Conservation (phyloP, 192 early-diverging fungal genomes). For the Linnemannia schmuckeri region DNA sequence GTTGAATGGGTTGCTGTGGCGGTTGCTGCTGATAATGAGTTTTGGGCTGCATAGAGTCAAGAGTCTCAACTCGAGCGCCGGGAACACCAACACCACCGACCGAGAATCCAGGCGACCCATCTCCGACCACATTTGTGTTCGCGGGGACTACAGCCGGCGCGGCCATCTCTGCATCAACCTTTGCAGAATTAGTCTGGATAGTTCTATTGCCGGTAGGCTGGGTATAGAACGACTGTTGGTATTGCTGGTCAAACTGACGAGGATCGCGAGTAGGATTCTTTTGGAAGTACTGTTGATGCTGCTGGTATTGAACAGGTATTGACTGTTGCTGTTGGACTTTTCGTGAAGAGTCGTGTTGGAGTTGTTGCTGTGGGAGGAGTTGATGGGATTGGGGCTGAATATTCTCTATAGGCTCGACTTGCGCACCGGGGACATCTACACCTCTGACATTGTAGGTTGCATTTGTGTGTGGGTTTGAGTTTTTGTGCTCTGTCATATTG, state of each 20-base stretch:
- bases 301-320: not conserved
- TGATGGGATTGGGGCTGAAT: slow-evolving; percentile 7
- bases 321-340: not conserved
- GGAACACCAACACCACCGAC: slow-evolving; percentile 25
- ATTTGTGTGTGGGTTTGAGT: not conserved
- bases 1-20: not conserved
- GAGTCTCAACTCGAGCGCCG: slow-evolving; percentile 10
- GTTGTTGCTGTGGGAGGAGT: not conserved
- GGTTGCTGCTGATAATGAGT: not conserved
- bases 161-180: not conserved
- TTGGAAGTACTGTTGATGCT: not conserved
- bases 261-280: not conserved
- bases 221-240: slow-evolving; percentile 20
- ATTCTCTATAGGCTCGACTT: slow-evolving; percentile 12
- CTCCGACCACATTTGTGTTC: slow-evolving; percentile 6
- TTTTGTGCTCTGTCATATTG: not conserved
- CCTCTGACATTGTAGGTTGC: not conserved
- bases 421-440: slow-evolving; percentile 13
- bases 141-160: not conserved
- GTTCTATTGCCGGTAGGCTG: not conserved
- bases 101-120: slow-evolving; percentile 4
- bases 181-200: not conserved
- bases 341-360: not conserved
- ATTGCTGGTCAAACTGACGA: not conserved
- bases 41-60: not conserved